Base-by-base conservation (phyloP, 225 moss, liverwort and hornwort genomes). In the Physcomitrium patens region DNA sequence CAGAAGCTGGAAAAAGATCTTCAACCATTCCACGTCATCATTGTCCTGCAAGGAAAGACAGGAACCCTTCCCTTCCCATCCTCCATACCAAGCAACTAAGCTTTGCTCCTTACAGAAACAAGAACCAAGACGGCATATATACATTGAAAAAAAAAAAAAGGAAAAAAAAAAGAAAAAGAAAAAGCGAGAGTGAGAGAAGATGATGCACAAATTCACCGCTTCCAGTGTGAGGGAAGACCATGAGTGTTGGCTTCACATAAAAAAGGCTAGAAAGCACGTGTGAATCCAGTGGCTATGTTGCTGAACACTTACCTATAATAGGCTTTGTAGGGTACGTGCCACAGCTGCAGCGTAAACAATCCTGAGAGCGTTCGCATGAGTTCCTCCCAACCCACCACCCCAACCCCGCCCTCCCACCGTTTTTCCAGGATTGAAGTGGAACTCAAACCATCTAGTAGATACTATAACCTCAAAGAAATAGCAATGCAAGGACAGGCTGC, bases 301-400 rank as follows among this genome's bases (percentile, higher is more conserved):
- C 83, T 72, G 75, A 78, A 72, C 64, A 65, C 83, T 82, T 80
- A 86, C 86, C 83, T 62, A 64, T 20, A 6, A 60, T 51, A 46
- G 17, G 62, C 55, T 71, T 78, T 64, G 77, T 57, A 63, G 71
- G 31, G 45, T 64, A 78, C 68, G 24, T 50, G 76, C 65, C 63
- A 81, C 49, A 55, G 70, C 82, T 49, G 50, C 69, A 7, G 55
- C 18, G 44, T 65, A n/a, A 64, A 60, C 26, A 78, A 65, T 81
- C 86, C 78, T 66, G 65, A 75, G 44, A 68, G 60, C 63, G 76
- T 65, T 77, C 68, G 70, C 75, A 76, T 19, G 75, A 51, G 63
- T 60, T 81, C 70, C 81, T 81, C 81, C 84, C 77, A 74, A 71
- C 80, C 74, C 76, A 79, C 76, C 82, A 78, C 47, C 82, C 70